A percentile compares a stretch with the other conserved stretches of the same genome.
phyloP scores from a whole-genome alignment of 2,329 filamentous ascomycete species.

The Trichoderma hamatum region DNA sequence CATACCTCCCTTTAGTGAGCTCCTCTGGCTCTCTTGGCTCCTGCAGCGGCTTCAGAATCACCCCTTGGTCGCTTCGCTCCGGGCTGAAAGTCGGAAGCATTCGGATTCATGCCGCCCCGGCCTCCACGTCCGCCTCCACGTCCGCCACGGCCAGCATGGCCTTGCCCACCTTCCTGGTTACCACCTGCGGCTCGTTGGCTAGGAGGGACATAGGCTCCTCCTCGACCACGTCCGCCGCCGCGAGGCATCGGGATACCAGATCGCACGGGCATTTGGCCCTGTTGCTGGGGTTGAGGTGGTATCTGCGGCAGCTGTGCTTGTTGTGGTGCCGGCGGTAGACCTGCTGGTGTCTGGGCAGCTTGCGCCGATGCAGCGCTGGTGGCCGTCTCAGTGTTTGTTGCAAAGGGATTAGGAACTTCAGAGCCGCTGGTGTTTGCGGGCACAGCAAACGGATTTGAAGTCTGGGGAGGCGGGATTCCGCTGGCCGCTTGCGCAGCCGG shows the following conservation, averaged over 20 bases:
- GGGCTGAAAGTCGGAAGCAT: conserved; percentile 59
- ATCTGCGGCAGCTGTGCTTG: conserved; percentile 31
- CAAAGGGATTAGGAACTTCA: conserved; percentile 38
- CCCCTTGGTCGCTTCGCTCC: conserved; percentile 61
- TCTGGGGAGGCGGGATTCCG: conserved; percentile 33
- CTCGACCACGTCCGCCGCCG: conserved; percentile 46
- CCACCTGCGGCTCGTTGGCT: conserved; percentile 43
- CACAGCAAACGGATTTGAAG: conserved; percentile 41
- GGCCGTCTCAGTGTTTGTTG: conserved; percentile 31
- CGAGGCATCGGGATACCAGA: conserved; percentile 49
- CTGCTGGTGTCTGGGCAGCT: conserved; percentile 11
- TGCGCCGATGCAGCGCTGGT: conserved; percentile 29
- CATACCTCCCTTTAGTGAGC: conserved; percentile 37
- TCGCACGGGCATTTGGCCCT: conserved; percentile 33
- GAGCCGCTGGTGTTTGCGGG: conserved; percentile 28
- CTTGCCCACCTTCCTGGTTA: conserved; percentile 41
- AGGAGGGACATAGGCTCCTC: conserved; percentile 44
- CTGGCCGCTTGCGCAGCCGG: conserved; percentile 19
- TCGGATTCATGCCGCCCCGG: conserved; percentile 52
- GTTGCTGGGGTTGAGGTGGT: conserved; percentile 32
- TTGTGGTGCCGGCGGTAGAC: conserved; percentile 28
- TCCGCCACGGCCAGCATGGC: conserved; percentile 40
- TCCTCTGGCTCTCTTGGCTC: conserved; percentile 49
- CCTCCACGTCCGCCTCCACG: conserved; percentile 49
- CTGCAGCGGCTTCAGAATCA: conserved; percentile 50